Base-by-base conservation (phyloP, 1,139 yeast genomes). In the Geotrichum macrosporum region DNA sequence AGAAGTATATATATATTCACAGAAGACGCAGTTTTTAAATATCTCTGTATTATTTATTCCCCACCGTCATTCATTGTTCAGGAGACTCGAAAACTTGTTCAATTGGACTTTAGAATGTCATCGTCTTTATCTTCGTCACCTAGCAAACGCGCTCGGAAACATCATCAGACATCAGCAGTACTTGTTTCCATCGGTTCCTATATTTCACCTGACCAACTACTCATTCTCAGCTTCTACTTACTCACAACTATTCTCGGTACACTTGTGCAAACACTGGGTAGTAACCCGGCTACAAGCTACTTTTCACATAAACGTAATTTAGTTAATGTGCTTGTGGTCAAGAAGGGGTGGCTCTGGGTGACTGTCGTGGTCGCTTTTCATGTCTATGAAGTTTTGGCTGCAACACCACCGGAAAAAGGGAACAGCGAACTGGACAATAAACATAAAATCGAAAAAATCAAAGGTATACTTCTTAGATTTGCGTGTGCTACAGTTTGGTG, bases 281-380 rank as follows among this genome's bases (percentile, higher is more conserved):
- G 55, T 4, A 47, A 32, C 3, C 46, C 52, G 21, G 58, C 27
- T 24, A 10, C 50, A 26, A 50, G 60, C 12, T 69, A 70, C 51
- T 84, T 80, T 64, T 77, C 82, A 48, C 68, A 76, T 51, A 83
- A 81, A 62, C 66, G 73, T 36, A 84, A 84, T 24, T 24, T 24
- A 10, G 10, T 24, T 24, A 24, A 24, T 10, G 27, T 24, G 6
- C 9, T 24, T 6, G 6, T 24, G 6, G 27, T 24, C 27, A 24
- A 24, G 10, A 6, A 10, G 6, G 38, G 38, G 5, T 92, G 98
- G 98, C 74, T 79, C 13, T 92, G 97, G 97, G 88, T 96, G 1
- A 74, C 88, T 0, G 4, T 74, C 3, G 70, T 72, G 4, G 75
- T 48, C 33, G 51, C 35, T 10, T 16, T 31, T 33, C 27, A 39